Percentiles rank a stretch among this genome's conserved stretches.
These are phyloP conservation scores for Phytophthora fragariae DNA, from an alignment of 352 stramenopile genomes.

Conservation along the genomic window DNA sequence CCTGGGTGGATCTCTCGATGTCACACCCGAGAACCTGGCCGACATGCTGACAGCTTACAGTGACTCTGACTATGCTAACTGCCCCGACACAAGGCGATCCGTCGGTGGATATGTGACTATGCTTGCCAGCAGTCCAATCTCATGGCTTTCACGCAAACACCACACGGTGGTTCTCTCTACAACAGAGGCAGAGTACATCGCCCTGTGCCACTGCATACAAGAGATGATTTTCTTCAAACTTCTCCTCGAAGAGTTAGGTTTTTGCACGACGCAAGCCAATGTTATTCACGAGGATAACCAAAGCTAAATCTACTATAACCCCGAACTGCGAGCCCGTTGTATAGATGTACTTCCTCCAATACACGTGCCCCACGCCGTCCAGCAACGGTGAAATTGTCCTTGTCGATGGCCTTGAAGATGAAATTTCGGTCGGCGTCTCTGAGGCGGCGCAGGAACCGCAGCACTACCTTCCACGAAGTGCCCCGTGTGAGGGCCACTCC, in stretches of 20 bases:
- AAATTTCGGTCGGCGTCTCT: background rate
- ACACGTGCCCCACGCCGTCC: background rate
- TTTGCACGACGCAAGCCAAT: constrained; percentile 6
- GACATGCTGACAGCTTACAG: constrained; percentile 5
- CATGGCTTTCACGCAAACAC: constrained; percentile 20
- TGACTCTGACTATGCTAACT: constrained; percentile 22
- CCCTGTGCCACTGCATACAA: constrained; percentile 12
- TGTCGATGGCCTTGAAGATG: background rate
- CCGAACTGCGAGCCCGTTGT: too few relatives aligned
- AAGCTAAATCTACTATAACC: constrained; percentile 41
- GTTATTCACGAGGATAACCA: constrained; percentile 47
- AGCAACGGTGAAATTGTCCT: background rate
- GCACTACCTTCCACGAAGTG: background rate
- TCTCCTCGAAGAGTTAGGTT: constrained; percentile 3
- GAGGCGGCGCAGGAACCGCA: background rate
- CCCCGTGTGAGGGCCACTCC: background rate
- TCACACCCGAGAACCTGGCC: constrained; percentile 5
- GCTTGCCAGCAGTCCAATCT: constrained; percentile 4
- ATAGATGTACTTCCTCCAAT: background rate
- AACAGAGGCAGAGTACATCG: constrained; percentile 8
- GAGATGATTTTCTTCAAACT: constrained; percentile 15
- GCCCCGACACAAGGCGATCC: background rate
- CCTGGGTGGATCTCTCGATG: constrained; percentile 4
- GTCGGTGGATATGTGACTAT: too few relatives aligned
- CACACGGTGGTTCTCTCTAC: constrained; percentile 17